phyloP scores from a whole-genome alignment of 2,329 filamentous ascomycete genomes.

The Penicillium sp. region DNA sequence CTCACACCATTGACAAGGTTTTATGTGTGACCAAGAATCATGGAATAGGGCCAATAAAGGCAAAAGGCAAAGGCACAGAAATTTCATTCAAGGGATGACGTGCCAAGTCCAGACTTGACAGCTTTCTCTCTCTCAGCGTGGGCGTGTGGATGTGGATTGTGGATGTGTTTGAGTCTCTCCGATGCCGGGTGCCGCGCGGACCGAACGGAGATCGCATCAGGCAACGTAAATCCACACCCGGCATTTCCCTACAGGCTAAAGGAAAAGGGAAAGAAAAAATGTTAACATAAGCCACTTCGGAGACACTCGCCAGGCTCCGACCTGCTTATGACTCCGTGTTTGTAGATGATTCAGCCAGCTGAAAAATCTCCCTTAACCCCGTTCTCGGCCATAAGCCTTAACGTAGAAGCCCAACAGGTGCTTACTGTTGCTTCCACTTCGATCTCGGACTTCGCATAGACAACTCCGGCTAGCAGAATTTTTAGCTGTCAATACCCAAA shows the following conservation, averaged over 20 bases:
- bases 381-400: neutral
- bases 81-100: slow-evolving; percentile 2
- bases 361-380: neutral
- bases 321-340: neutral
- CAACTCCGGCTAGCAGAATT: neutral
- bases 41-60: neutral
- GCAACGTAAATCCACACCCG: slow-evolving; percentile 13
- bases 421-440: neutral
- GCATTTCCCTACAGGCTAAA: neutral
- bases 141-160: too few species aligned
- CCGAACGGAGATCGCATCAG: slow-evolving; percentile 27
- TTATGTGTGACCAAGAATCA: slow-evolving; percentile 4
- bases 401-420: neutral
- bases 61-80: neutral
- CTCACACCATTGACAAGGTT: neutral
- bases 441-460: neutral
- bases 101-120: neutral
- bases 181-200: slow-evolving; percentile 22
- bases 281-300: slow-evolving; percentile 13
- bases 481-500: neutral
- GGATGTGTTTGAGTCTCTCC: neutral
- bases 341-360: neutral
- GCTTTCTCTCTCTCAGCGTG: neutral
- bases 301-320: slow-evolving; percentile 15
- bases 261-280: neutral